Evolutionary conservation across 2,329 filamentous ascomycete genomes (phyloP), one percentile per base, ranked within the genome.

Genomic region (Xylaria sp.): DNA sequence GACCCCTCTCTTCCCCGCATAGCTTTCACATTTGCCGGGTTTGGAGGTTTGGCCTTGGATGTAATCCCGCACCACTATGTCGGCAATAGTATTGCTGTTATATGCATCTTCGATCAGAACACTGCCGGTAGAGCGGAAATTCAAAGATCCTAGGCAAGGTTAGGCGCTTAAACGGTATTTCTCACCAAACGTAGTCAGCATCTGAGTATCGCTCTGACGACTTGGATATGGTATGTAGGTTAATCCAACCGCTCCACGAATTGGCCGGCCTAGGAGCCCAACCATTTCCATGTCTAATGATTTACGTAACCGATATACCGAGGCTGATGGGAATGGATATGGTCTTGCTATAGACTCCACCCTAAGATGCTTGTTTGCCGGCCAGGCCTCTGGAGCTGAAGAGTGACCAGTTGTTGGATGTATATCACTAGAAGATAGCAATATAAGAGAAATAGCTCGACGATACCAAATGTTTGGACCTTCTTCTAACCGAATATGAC

Each of bases 1-100:
- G 34, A n/a, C 21, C 36, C 42, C 45, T 24, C 42, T 9, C 45
- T 68, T 65, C 66, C 66, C 66, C 66, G 66, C 66, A 68, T 58
- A 55, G 21, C 21, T 30, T 32, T 12, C 21, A 47, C 24, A 66
- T 55, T 34, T 68, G 66, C 66, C 66, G 66, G 58, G 17, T 39
- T 65, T 68, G 66, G 66, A 61, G 62, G 30, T 65, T 50, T 58
- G 57, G 54, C 24, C 17, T 12, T 27, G 21, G 39, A 53, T 48
- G 53, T 32, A 30, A 48, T 55, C 53, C 66, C 58, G 66, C 62
- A 68, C 39, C n/a, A n/a, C 19, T 19, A 27, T 24, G 8, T 59
- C 66, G 63, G 63, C 66, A 68, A 45, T 65, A 30, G 32, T 32
- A 50, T 39, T 8, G 36, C 14, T 61, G 17, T 12, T 30, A 53